Evolutionary conservation across 2,329 filamentous ascomycete species (phyloP), one percentile per base, ranked within the genome.

Genomic region (Colletotrichum theobromicola): DNA sequence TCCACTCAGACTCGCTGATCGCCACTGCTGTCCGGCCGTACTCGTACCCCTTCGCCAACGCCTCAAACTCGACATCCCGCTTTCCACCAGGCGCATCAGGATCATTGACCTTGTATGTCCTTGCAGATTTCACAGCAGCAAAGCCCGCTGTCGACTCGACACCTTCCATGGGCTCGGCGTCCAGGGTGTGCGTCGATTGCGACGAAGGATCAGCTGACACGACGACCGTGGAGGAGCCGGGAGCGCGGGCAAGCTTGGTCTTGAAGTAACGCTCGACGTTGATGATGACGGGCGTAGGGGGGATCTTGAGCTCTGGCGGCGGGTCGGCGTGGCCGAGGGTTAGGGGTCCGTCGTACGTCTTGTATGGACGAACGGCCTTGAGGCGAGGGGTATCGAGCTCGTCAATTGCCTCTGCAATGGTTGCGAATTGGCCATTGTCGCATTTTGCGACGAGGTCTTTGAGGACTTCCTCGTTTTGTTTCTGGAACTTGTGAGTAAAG

Each of bases 11-110:
- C 78, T 96, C 93, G 77, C 92, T 94, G 78, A 99, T 98, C 77
- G 94, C 93, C 2, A 99, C 96, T 4, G 94, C 95, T 1, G 96
- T 98, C 71, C 95, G 91, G 60, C 97, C 97, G 81, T 99, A 99
- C 80, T 95, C 93, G 80, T 96, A 99, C 0, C 97, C 97, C 82
- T 95, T 98, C n/a, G 95, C 95, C 46, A 99, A 88, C 18, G 95
- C 91, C 16, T 98, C 95, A 72, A 92, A 92, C 32, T 94, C 91
- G 30, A 99, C 92, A 67, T 98, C 95, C 68, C 89, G 90, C 84
- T 96, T 98, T 15, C 94, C 94, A 18, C 94, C 95, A 0, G 93
- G 92, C 1, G 92, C 92, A 50, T 90, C 87, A 7, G 93, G 90
- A 75, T 98, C 94, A 46, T 93, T 90, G 74, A 98, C 90, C 79